Base-by-base conservation (phyloP, 1,284 basidiomycete species). In the Peniophora sp. region DNA sequence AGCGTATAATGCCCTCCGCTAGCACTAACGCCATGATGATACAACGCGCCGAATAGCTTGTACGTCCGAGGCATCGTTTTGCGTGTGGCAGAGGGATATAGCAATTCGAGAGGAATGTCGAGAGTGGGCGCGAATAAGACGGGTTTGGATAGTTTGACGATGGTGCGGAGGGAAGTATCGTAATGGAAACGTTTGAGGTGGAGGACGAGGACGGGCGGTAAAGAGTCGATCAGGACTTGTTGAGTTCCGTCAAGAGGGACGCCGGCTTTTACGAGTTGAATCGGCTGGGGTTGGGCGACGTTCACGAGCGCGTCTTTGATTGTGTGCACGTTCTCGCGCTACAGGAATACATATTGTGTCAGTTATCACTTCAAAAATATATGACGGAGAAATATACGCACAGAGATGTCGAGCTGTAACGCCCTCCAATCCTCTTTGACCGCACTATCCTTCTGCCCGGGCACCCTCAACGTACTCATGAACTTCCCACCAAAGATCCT, bases 1-100 rank as follows among this genome's bases (percentile, higher is more conserved):
- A 97, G 82, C 1, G 95, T 99, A 71, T 98, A 99, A 67, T 98
- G 95, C 0, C 96, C 96, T 6, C 95, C 95, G 0, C 85, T 85
- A 0, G 96, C 93, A 12, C 89, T 89, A 45, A 78, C 73, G 2
- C 96, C 96, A 61, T 99, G 95, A 67, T 99, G 96, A 67, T 98
- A 98, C 8, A 98, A 73, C 19, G 89, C 93, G 58, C 91, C 93
- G 63, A 95, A 96, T 8, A 98, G 75, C 56, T 85, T 84, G 65
- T 97, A 97, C 58, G 78, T 78, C 14, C 81, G 73, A 1, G 75
- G 67, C 22, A 70, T 71, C 8, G 73, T 57, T 48, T 75, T 69
- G 56, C 79, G 78, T 5, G 74, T 69, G 0, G 38, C 38, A n/a
- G 38, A n/a, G 38, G 78, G 74, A 0, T 82, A 72, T 65, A 94